A percentile compares a stretch with the other conserved stretches of the same genome.
phyloP scores from a whole-genome alignment of 2,329 filamentous ascomycete genomes.

The Pestalotiopsis sp. region DNA sequence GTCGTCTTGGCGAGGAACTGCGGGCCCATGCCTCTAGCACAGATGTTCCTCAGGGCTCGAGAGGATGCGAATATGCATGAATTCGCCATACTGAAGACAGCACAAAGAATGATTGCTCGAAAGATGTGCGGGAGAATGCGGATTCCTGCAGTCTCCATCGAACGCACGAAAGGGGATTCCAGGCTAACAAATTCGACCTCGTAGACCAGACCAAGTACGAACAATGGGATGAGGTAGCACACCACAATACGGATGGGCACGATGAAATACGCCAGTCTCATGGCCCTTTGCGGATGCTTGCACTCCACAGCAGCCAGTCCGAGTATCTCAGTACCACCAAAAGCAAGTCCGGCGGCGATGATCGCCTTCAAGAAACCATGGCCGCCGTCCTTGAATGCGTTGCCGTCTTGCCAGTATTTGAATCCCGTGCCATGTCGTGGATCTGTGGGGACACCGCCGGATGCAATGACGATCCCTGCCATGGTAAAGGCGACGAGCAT shows the following conservation, averaged over 20 bases:
- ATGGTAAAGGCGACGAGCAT: slow-evolving; percentile 61
- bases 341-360: slow-evolving; percentile 46
- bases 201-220: slow-evolving; percentile 38
- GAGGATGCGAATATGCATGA: slow-evolving; percentile 45
- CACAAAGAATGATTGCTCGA: slow-evolving; percentile 39
- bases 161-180: slow-evolving; percentile 29
- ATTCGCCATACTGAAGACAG: slow-evolving; percentile 41
- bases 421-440: slow-evolving; percentile 50
- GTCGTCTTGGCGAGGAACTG: slow-evolving; percentile 22
- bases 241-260: slow-evolving; percentile 41
- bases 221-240: slow-evolving; percentile 41
- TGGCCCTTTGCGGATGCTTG: slow-evolving; percentile 37
- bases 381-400: slow-evolving; percentile 45
- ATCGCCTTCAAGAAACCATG: slow-evolving; percentile 47
- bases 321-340: slow-evolving; percentile 48
- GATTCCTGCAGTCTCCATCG: slow-evolving; percentile 29
- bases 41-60: slow-evolving; percentile 39
- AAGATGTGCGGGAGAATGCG: slow-evolving; percentile 31
- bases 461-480: slow-evolving; percentile 54
- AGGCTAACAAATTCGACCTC: slow-evolving; percentile 23
- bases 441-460: slow-evolving; percentile 50
- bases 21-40: slow-evolving; percentile 38
- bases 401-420: slow-evolving; percentile 52
- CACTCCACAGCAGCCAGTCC: slow-evolving; percentile 47
- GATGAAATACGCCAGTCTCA: slow-evolving; percentile 42